Evolutionary conservation across 129 eudicot species (phyloP).

Genomic region (Flaveria sonorensis): DNA sequence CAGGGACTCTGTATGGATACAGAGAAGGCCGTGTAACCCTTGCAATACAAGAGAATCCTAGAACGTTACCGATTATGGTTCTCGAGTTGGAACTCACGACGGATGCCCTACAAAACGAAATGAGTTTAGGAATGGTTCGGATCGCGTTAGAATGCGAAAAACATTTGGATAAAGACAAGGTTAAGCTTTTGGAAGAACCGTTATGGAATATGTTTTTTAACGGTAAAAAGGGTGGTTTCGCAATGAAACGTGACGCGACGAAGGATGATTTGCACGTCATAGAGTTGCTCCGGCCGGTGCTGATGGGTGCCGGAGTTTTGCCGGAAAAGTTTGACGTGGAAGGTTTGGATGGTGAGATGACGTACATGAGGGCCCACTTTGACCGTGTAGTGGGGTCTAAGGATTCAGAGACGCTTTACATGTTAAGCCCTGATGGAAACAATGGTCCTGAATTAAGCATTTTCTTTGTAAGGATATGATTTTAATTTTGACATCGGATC

Average conservation of each 20-base stretch:
- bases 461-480: slow-evolving; percentile 64
- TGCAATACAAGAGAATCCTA: slow-evolving; percentile 66
- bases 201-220: slow-evolving; percentile 74
- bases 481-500: neutral
- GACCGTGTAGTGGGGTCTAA: slow-evolving; percentile 69
- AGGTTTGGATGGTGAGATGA: slow-evolving; percentile 67
- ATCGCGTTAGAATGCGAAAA: slow-evolving; percentile 81
- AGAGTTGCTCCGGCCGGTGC: slow-evolving; percentile 57
- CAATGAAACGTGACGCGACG: slow-evolving; percentile 54
- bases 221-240: slow-evolving; percentile 66
- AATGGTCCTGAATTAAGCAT: slow-evolving; percentile 71
- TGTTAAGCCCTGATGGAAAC: slow-evolving; percentile 77
- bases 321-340: slow-evolving; percentile 49
- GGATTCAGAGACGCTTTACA: slow-evolving; percentile 75
- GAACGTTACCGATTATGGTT: slow-evolving; percentile 54
- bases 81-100: slow-evolving; percentile 72
- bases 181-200: slow-evolving; percentile 63
- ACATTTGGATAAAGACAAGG: slow-evolving; percentile 45
- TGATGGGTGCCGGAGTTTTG: slow-evolving; percentile 80
- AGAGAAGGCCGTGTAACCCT: slow-evolving; percentile 59
- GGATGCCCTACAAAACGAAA: slow-evolving; percentile 54
- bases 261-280: slow-evolving; percentile 68
- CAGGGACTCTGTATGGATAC: slow-evolving; percentile 67
- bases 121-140: slow-evolving; percentile 67
- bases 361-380: slow-evolving; percentile 73